Evolutionary conservation across 2,329 filamentous ascomycete species (phyloP), one percentile per base, ranked within the genome.

Genomic region (Ophiostoma triangulosporum): DNA sequence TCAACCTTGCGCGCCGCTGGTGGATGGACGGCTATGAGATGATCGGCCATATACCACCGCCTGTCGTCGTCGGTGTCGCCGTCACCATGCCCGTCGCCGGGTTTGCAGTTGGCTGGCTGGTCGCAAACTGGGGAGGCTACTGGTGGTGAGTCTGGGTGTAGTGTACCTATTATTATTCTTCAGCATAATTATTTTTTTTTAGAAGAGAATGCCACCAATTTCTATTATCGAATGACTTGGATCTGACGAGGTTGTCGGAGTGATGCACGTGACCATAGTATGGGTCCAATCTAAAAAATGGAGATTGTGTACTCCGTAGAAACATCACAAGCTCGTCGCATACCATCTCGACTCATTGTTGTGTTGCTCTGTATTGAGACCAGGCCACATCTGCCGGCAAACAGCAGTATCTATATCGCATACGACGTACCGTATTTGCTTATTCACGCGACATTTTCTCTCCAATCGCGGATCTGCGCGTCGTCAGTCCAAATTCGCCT

Each of bases 1-100:
- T 57, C 51, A 56, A 57, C 33, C 48, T 59, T 3, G 40, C 48
- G n/a, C 56, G 57, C 4, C 54, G 54, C 48, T 59, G 57, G 57
- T 59, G 56, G 56, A 54, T 59, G 54, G 50, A 54, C n/a, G 56
- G 54, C 36, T 55, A 52, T 49, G 54, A 56, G 48, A 22, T 52
- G 40, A 33, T 57, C 14, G 46, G 35, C 33, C 43, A 32, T 2
- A 35, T 59, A 3, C 56, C 56, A 24, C 56, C 57, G 20, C 56
- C 51, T 4, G 26, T 59, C 14, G 29, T 55, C 15, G 48, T 50
- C n/a, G 52, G 52, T 22, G 20, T 50, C 8, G 50, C 46, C 11
- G 14, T 56, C 11, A 46, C 48, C 7, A 48, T 57, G 50, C 57
- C 56, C 11, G 38, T 59, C 6, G 57, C 46, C 12, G 51, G 50